Evolutionary conservation across 345 rosid species (phyloP), one percentile per base, ranked within the genome.

Genomic region (Bretschneidera sinensis): DNA sequence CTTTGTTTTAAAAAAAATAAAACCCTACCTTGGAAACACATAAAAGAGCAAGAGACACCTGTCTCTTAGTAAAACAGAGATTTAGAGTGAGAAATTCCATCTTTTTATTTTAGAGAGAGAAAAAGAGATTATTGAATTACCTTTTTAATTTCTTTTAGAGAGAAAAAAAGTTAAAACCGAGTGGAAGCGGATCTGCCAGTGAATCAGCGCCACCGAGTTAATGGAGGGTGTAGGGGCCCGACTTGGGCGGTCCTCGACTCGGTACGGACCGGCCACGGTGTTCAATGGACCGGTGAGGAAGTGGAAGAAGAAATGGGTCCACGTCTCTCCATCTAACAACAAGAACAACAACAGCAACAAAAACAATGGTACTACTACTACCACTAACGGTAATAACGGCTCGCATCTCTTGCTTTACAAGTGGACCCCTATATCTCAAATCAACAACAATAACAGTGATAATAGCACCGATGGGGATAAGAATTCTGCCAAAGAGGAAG

Each of bases 221-320:
- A 94, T 94, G 99, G 99, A 94, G 77, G 99, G 97, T 73, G 99
- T 91, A 19, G 97, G 97, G 65, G 97, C 88, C 31, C 84, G 99
- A 67, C 78, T 85, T 57, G 99, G 99, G 66, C 84, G 99, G 48
- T 88, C 99, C 10, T 94, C 99, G 71, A 85, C 96, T 19, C 91
- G 99, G 48, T 94, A 94, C 59, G 96, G 97, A 43, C 99, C 99
- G 43, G 74, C 99, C 9, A 83, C 97, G 58, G 97, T 91, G 51
- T 94, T 94, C 84, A 88, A 71, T 15, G 99, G 99, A 0, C 96
- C 92, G 62, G 97, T 94, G 22, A 83, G 99, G 78, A 91, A 74
- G 75, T 94, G 99, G 99, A 90, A 85, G 87, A 94, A 94, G 88
- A 78, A 83, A 77, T 94, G 99, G 99, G 78, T 91, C 78, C 95